Percentiles rank a stretch among this genome's conserved stretches.
These are phyloP conservation scores for Alternaria tenuissima DNA, from an alignment of 2,329 filamentous ascomycete species.

Conservation along the genomic window DNA sequence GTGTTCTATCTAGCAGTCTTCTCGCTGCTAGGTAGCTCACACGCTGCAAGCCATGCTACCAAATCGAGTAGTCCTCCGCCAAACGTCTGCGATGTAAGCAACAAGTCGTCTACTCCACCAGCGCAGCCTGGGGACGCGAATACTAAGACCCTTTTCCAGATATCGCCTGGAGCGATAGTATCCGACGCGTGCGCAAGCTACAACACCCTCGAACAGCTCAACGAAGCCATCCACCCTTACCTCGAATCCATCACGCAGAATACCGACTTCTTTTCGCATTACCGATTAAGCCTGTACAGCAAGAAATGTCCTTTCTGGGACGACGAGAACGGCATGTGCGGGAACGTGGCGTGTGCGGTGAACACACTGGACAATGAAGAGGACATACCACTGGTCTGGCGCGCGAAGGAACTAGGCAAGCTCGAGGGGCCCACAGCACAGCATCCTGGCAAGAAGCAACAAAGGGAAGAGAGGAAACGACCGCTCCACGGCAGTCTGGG, in stretches of 20 bases:
- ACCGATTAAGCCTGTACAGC: slow-evolving; percentile 92
- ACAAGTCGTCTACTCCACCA: slow-evolving; percentile 30
- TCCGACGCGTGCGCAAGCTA: slow-evolving; percentile 96
- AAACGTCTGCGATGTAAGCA: slow-evolving; percentile 66
- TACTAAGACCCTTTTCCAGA: slow-evolving; percentile 64
- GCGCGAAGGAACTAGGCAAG: slow-evolving; percentile 89
- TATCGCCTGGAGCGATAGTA: slow-evolving; percentile 87
- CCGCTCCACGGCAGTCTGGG: slow-evolving; percentile 86
- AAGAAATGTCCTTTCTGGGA: slow-evolving; percentile 97
- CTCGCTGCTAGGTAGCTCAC: slow-evolving; percentile 61
- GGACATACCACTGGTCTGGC: slow-evolving; percentile 91
- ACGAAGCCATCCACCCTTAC: slow-evolving; percentile 76
- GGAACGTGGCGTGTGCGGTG: slow-evolving; percentile 95
- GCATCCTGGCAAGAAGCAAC: slow-evolving; percentile 80
- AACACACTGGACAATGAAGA: slow-evolving; percentile 95
- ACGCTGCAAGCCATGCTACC: slow-evolving; percentile 50
- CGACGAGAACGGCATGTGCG: slow-evolving; percentile 92
- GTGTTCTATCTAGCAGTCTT: slow-evolving; percentile 70
- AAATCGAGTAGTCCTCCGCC: slow-evolving; percentile 51
- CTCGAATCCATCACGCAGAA: slow-evolving; percentile 82
- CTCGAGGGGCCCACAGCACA: slow-evolving; percentile 89
- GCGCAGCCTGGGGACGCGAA: slow-evolving; percentile 34
- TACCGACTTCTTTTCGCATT: slow-evolving; percentile 98
- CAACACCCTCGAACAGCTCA: slow-evolving; percentile 85
- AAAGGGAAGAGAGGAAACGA: slow-evolving; percentile 72